Base-by-base conservation (phyloP, 2,329 filamentous ascomycete species). In the Diplodia intermedia region DNA sequence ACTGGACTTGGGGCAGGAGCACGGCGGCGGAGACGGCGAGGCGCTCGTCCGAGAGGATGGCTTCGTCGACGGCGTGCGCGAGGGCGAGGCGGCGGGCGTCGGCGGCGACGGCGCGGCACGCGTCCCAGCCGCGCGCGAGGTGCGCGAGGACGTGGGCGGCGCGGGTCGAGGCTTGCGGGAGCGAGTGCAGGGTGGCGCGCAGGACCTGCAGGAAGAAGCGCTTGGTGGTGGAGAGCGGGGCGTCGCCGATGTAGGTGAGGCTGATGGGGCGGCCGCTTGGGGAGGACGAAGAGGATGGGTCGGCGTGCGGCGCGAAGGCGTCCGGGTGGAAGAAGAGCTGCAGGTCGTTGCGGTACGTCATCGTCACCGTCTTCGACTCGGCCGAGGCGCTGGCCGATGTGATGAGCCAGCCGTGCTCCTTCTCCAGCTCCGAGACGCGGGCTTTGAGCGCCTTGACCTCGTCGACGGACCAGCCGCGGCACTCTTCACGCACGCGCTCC, bases 401-500 rank as follows among this genome's bases (percentile, higher is more conserved):
- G 70, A 94, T 89, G 33, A 86, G 85, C 92, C 92, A 95, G 66
- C 90, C 90, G 73, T 89, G 83, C 66, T 86, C 79, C 69, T 85
- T 84, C 76, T 94, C 91, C 26, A 94, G 82, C 0, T 81, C 81
- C 50, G 89, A 85, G 52, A 91, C 89, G 70, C 86, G 88, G 55
- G 81, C 90, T 85, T 94, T 93, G n/a, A 97, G 83, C 49, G 83
- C 82, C 71, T 86, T 86, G 71, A 98, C 92, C 79, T 98, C 95
- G 33, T 86, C 89, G 65, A 90, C 88, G 68, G 90, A 94, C 90
- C 94, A 97, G 49, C 94, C 94, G 65, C 94, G 89, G 76, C 91
- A 97, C 74, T 97, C 91, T 77, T 97, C 93, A 70, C 91, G 88
- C 31, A 96, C 84, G 71, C 89, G 89, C 77, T 97, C 93, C 0